Conservation (phyloP, 2,329 filamentous ascomycete species). For the Aspergillus texensis region DNA sequence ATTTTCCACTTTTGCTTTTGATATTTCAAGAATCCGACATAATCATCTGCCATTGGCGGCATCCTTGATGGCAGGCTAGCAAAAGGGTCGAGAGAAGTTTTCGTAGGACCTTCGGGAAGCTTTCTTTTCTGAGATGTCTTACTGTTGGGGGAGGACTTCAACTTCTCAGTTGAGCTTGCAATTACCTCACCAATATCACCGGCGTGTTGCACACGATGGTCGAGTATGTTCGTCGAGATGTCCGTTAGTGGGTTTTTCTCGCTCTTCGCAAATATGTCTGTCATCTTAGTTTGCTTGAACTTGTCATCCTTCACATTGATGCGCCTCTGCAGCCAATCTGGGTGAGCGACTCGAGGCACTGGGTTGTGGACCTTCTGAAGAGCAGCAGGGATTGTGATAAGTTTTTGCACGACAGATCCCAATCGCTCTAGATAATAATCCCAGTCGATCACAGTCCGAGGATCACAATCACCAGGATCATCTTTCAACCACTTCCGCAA, state of each 20-base stretch:
- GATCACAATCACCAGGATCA: constrained; percentile 88
- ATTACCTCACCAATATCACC: constrained; percentile 74
- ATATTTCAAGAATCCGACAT: constrained; percentile 83
- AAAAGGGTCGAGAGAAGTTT: constrained; percentile 74
- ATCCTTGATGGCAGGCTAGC: constrained; percentile 79
- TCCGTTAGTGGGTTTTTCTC: constrained; percentile 71
- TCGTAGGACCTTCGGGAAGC: constrained; percentile 64
- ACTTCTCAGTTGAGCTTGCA: constrained; percentile 70
- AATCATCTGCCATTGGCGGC: constrained; percentile 84
- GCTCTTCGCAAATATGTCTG: constrained; percentile 73
- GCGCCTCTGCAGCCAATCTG: constrained; percentile 91
- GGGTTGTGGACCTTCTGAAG: constrained; percentile 94
- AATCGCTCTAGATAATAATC: constrained; percentile 95
- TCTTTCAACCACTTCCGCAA: constrained; percentile 95
- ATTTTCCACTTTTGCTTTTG: constrained; percentile 99
- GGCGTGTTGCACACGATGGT: constrained; percentile 57
- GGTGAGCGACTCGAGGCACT: constrained; percentile 88
- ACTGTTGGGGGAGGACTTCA: constrained; percentile 62
- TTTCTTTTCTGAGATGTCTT: constrained; percentile 69
- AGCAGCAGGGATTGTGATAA: constrained; percentile 97
- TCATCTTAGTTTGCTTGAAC: constrained; percentile 98
- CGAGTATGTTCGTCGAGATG: constrained; percentile 65
- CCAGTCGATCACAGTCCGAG: constrained; percentile 89
- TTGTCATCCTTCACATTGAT: constrained; percentile 96
- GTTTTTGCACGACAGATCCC: constrained; percentile 95